These are phyloP conservation scores for Hibiscus trionum DNA, from an alignment of 345 rosid genomes.

Conservation along the genomic window DNA sequence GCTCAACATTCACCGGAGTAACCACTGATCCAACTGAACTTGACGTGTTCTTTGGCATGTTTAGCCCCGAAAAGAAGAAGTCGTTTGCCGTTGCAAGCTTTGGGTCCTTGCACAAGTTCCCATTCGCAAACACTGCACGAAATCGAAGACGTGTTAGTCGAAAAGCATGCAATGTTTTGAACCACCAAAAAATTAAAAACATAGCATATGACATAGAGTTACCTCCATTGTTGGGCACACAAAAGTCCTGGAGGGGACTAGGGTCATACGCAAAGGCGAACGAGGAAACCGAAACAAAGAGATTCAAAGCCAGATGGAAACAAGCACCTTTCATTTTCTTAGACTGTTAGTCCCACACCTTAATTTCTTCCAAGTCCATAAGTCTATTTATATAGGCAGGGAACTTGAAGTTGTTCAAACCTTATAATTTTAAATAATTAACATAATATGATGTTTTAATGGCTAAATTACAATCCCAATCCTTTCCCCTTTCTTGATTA, in stretches of 20 bases:
- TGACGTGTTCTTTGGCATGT: not conserved
- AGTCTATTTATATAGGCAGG: not conserved
- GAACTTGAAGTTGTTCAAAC: not conserved
- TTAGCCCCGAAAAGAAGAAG: not conserved
- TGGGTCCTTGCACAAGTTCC: not conserved
- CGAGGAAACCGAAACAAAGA: not conserved
- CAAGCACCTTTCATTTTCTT: not conserved
- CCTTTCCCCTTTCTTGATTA: no score
- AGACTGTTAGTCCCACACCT: not conserved
- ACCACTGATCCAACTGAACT: not conserved
- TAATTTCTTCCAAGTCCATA: not conserved
- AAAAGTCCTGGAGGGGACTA: no score
- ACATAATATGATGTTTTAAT: not conserved
- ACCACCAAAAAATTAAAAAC: no score
- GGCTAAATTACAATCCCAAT: not conserved
- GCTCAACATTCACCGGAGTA: not conserved
- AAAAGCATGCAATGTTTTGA: no score
- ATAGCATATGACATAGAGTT: no score
- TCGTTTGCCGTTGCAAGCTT: not conserved
- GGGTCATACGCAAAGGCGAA: no score
- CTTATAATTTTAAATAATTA: no score
- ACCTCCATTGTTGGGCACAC: no score
- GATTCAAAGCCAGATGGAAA: not conserved
- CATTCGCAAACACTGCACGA: not conserved
- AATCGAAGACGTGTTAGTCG: no score